Evolutionary conservation across 1,284 basidiomycete species (phyloP), one percentile per base, ranked within the genome.

Genomic region (Ustilago trichophora): DNA sequence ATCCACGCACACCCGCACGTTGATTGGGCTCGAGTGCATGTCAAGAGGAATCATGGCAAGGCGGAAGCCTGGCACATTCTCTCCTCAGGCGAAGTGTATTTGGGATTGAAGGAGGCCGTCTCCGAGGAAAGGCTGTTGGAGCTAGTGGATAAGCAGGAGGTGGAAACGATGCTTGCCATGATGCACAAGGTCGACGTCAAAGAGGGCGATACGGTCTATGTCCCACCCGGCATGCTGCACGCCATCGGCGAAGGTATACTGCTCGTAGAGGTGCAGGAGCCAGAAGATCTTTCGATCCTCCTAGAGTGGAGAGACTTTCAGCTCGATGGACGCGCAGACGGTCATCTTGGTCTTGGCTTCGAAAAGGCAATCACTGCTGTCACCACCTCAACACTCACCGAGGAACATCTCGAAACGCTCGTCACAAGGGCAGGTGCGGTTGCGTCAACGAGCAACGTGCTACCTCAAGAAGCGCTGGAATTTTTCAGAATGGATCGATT

Each of bases 21-120:
- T 29, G 53, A 56, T 12, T 63, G 60, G 60, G 60, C 60, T 1
- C 34, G 22, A 19, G 22, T 36, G 0, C 60, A 63, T 35, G 40
- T 63, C 35, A 36, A 37, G 5, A 33, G 60, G 18, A 63, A 56
- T 27, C 60, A 63, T 36, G 60, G 60, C 33, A 63, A 63, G 31
- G 60, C 60, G 5, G 60, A 63, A 25, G 60, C 60, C 1, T 63
- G 60, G 60, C 60, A 63, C 22, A 56, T 63, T 12, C 40, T 63
- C 25, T 37, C 48, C 0, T 16, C 53, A 0, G 60, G 60, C 22
- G 21, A 55, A 11, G 60, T 63, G 8, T 63, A 55, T 22, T 36
- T 63, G 6, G 60, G 60, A 2, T 27, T 63, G 12, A 52, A 44
- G 15, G 6, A 48, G 35, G 21, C 19, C 9, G 49, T 56, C n/a